These are phyloP conservation scores for Strigomonas culicis DNA, from an alignment of 208 protist genomes.

Conservation along the genomic window DNA sequence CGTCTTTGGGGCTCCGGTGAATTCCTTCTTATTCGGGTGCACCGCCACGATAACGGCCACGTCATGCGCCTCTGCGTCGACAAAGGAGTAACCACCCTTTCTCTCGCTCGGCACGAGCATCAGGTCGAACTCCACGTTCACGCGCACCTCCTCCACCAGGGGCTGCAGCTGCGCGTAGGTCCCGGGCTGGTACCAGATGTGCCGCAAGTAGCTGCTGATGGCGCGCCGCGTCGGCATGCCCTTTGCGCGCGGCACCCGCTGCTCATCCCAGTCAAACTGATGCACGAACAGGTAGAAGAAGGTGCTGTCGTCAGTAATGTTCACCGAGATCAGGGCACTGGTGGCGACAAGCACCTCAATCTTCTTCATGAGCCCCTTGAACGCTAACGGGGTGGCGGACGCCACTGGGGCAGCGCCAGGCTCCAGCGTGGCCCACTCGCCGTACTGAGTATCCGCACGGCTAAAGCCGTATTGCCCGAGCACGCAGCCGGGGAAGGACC, in stretches of 20 bases:
- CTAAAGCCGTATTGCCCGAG: not conserved
- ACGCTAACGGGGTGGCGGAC: not conserved
- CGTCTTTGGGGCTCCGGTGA: not conserved
- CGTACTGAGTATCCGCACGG: not conserved
- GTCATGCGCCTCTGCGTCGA: slow-evolving; percentile 2
- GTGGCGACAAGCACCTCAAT: slow-evolving; percentile 41
- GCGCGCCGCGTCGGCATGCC: not conserved
- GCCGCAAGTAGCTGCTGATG: not conserved
- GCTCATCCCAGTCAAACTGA: slow-evolving; percentile 5
- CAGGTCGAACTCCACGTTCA: slow-evolving; percentile 16
- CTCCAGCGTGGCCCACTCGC: not conserved
- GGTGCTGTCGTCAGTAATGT: slow-evolving; percentile 26
- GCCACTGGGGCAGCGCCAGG: not conserved
- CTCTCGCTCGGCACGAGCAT: slow-evolving; percentile 13
- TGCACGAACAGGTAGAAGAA: slow-evolving; percentile 27
- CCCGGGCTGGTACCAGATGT: slow-evolving; percentile 6
- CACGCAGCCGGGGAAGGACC: not conserved
- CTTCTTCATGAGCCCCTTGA: slow-evolving; percentile 16
- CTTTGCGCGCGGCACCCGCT: not conserved
- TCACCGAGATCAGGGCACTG: slow-evolving; percentile 21
- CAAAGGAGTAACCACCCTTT: slow-evolving; percentile 9
- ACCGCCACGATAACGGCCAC: slow-evolving; percentile 7
- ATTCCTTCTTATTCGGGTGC: not conserved
- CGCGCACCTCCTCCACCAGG: slow-evolving; percentile 6
- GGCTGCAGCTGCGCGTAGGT: not conserved